Conservation (phyloP, 2,329 filamentous ascomycete genomes). For the Onygena corvina region DNA sequence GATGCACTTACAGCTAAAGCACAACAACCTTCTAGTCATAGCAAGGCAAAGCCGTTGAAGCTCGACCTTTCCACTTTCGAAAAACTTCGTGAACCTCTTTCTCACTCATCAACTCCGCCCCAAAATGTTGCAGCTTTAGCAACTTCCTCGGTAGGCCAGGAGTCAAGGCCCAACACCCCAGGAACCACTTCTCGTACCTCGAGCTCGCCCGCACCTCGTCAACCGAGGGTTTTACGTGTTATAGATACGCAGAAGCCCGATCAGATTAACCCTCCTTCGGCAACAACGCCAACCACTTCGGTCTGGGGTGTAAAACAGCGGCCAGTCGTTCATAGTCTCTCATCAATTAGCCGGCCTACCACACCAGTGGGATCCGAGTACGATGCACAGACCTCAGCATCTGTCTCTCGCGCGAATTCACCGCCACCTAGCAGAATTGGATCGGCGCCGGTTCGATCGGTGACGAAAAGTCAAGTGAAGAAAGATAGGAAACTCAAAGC, state of each 20-base stretch:
- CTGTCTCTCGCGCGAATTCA: slow-evolving; percentile 48
- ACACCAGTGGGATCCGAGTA: slow-evolving; percentile 51
- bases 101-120: slow-evolving; percentile 20
- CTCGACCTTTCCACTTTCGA: slow-evolving; percentile 22
- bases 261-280: slow-evolving; percentile 22
- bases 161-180: slow-evolving; percentile 41
- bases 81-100: slow-evolving; percentile 11
- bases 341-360: slow-evolving; percentile 47
- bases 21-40: slow-evolving; percentile 6
- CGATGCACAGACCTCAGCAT: slow-evolving; percentile 46
- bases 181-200: slow-evolving; percentile 29
- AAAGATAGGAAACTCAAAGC: slow-evolving; percentile 45
- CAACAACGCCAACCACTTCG: slow-evolving; percentile 24
- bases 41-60: slow-evolving; percentile 27
- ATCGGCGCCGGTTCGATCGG: slow-evolving; percentile 46
- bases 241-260: slow-evolving; percentile 46
- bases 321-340: slow-evolving; percentile 33
- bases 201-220: slow-evolving; percentile 29
- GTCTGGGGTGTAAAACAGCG: slow-evolving; percentile 24
- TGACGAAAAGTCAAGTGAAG: slow-evolving; percentile 52
- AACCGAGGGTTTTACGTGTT: slow-evolving; percentile 44
- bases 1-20: slow-evolving; percentile 9
- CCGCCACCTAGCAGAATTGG: slow-evolving; percentile 45
- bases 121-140: slow-evolving; percentile 20
- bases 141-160: slow-evolving; percentile 24